Conservation (phyloP, 2,329 filamentous ascomycete species). For the Phyllosticta citribraziliensis region DNA sequence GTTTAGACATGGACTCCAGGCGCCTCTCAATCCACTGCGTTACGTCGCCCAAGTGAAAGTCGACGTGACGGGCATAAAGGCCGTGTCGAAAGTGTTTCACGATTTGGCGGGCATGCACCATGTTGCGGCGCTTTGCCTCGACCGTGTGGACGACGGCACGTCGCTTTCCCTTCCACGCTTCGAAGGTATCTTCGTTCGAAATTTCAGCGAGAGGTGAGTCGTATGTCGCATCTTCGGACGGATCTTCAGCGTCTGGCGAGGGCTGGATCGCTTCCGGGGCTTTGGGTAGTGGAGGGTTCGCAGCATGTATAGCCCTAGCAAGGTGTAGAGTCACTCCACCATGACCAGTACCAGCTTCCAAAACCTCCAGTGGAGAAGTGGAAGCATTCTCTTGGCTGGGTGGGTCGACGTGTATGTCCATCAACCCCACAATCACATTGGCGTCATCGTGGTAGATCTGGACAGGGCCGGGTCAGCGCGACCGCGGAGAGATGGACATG, state of each 20-base stretch:
- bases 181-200: slow-evolving; percentile 15
- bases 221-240: slow-evolving; percentile 11
- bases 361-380: slow-evolving; percentile 54
- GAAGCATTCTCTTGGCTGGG: slow-evolving; percentile 19
- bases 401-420: slow-evolving; percentile 58
- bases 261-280: slow-evolving; percentile 12
- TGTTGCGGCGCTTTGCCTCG: slow-evolving; percentile 54
- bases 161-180: slow-evolving; percentile 30
- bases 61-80: slow-evolving; percentile 58
- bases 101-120: slow-evolving; percentile 53
- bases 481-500: not conserved
- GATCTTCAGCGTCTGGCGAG: slow-evolving; percentile 19
- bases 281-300: slow-evolving; percentile 47
- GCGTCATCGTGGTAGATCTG: slow-evolving; percentile 69
- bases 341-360: slow-evolving; percentile 80
- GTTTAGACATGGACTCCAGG: slow-evolving; percentile 17
- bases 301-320: slow-evolving; percentile 64
- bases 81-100: slow-evolving; percentile 59
- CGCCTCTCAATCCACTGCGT: slow-evolving; percentile 46
- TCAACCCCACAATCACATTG: slow-evolving; percentile 61
- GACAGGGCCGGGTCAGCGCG: slow-evolving; percentile 6
- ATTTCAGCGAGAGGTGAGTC: slow-evolving; percentile 10
- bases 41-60: slow-evolving; percentile 63
- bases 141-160: slow-evolving; percentile 66
- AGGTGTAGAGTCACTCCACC: slow-evolving; percentile 68